Evolutionary conservation across 306 rosid species (phyloP), one percentile per base, ranked within the genome.

Genomic region (Dalbergia cultrata): DNA sequence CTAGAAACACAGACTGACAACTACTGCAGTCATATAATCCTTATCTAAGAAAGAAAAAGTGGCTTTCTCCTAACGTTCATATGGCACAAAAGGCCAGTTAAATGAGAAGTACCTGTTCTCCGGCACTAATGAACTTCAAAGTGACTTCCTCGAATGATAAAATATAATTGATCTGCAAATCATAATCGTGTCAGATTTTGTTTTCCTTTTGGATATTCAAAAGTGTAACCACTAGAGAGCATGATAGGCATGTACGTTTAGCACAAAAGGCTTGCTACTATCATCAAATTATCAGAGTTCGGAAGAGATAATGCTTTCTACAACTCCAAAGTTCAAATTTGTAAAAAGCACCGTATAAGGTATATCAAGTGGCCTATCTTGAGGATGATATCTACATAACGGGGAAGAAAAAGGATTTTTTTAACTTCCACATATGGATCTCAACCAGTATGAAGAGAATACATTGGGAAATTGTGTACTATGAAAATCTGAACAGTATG

Each of bases 121-220:
- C 85, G 61, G 84, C 97, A 67, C 79, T 86, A 61, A 93, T 90
- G 82, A 95, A 95, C 90, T 93, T 93, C 89, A 95, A 85, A 76
- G 98, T 88, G 85, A 93, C 90, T 88, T 95, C 99, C 89, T 95
- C 98, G 13, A 95, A 95, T 70, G 98, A 93, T 59, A 93, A 81
- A 78, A 95, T 87, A 79, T 88, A 93, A 82, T 87, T 95, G 80
- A 95, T 91, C 99, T 95, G 95, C 97, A 93, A 83, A 69, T 64
- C 52, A 85, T 37, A 75, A 44, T 72, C 68, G 54, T 53, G 75
- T 81, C 86, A 87, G 80, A 70, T 31, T 67, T 18, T 72, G 13
- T 57, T 56, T 70, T 41, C 47, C 68, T 47, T 59, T 67, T 31
- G 56, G 11, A 74, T 80, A 57, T 64, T 18, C 52, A 33, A 75